These are phyloP conservation scores for Friedmanniomyces endolithicus DNA, from an alignment of 495 filamentous ascomycete genomes.

Conservation along the genomic window DNA sequence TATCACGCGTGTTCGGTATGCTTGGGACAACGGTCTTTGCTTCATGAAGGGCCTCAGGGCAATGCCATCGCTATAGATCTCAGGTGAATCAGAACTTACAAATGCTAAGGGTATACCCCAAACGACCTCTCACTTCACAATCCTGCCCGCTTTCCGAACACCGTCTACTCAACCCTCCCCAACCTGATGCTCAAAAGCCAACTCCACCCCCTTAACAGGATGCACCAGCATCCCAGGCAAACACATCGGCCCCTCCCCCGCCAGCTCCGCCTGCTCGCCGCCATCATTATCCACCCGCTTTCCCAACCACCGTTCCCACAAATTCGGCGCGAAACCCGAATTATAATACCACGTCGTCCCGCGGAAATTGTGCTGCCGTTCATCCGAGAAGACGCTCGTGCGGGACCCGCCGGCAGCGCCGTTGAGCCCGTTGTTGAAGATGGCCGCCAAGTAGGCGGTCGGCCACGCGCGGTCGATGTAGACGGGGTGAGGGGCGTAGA, in stretches of 20 bases:
- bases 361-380: constrained; percentile 77
- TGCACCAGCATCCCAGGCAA: constrained; percentile 53
- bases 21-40: too few relatives aligned
- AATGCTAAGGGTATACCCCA: neutral
- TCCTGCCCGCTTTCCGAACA: neutral
- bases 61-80: too few relatives aligned
- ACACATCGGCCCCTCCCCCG: constrained; percentile 41
- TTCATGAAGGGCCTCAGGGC: too few relatives aligned
- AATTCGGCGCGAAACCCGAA: constrained; percentile 64
- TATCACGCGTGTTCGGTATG: too few relatives aligned
- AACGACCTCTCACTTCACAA: constrained; percentile 18
- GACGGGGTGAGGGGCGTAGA: constrained; percentile 82
- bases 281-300: constrained; percentile 74
- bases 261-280: constrained; percentile 66
- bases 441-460: constrained; percentile 57
- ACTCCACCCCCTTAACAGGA: constrained; percentile 75
- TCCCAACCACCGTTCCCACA: constrained; percentile 83
- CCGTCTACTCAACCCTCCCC: constrained; percentile 9
- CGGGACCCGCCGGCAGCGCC: constrained; percentile 63
- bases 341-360: constrained; percentile 95
- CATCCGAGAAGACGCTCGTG: constrained; percentile 60
- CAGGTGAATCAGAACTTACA: too few relatives aligned
- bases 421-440: constrained; percentile 76
- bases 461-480: constrained; percentile 91
- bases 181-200: constrained; percentile 50